Percentiles rank a stretch among this genome's conserved stretches.
These are phyloP conservation scores for bread wheat (Triticum aestivum) DNA, from an alignment of 176 grass and related monocot species.

Conservation along the genomic window DNA sequence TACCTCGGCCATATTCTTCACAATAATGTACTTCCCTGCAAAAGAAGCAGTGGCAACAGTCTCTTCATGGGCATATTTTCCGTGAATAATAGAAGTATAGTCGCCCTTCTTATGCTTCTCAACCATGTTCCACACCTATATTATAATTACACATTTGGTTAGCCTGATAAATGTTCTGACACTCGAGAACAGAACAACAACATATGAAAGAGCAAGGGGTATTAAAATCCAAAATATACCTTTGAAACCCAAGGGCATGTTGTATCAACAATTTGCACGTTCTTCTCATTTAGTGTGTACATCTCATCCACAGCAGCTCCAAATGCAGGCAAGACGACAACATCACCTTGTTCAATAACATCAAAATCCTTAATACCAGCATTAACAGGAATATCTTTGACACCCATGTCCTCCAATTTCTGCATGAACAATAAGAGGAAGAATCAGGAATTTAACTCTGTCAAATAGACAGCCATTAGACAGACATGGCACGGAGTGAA, in stretches of 20 bases:
- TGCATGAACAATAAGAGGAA: slow-evolving; percentile 27
- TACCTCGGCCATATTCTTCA: slow-evolving; percentile 93
- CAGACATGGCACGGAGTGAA: neutral
- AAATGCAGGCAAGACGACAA: slow-evolving; percentile 93
- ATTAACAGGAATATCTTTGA: slow-evolving; percentile 61
- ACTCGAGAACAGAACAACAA: neutral
- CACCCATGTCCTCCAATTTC: slow-evolving; percentile 87
- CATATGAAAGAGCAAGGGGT: neutral
- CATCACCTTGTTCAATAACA: slow-evolving; percentile 70
- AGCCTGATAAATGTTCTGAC: neutral
- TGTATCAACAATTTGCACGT: slow-evolving; percentile 97
- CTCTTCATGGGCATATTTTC: slow-evolving; percentile 96
- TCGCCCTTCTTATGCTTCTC: slow-evolving; percentile 99
- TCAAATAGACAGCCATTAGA: neutral
- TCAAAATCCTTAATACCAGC: slow-evolving; percentile 69
- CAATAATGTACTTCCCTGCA: slow-evolving; percentile 86
- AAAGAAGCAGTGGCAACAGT: slow-evolving; percentile 96
- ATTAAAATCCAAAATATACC: slow-evolving; percentile 34
- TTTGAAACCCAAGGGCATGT: slow-evolving; percentile 99
- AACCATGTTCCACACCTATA: slow-evolving; percentile 96
- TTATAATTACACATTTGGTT: neutral
- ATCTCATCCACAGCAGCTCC: slow-evolving; percentile 96
- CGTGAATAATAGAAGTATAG: slow-evolving; percentile 94
- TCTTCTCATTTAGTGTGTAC: slow-evolving; percentile 90
- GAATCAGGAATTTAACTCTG: neutral